A percentile compares a stretch with the other conserved stretches of the same genome.
Conservation (phyloP, 2,329 filamentous ascomycete genomes). For the Diaporthe longicolla region DNA sequence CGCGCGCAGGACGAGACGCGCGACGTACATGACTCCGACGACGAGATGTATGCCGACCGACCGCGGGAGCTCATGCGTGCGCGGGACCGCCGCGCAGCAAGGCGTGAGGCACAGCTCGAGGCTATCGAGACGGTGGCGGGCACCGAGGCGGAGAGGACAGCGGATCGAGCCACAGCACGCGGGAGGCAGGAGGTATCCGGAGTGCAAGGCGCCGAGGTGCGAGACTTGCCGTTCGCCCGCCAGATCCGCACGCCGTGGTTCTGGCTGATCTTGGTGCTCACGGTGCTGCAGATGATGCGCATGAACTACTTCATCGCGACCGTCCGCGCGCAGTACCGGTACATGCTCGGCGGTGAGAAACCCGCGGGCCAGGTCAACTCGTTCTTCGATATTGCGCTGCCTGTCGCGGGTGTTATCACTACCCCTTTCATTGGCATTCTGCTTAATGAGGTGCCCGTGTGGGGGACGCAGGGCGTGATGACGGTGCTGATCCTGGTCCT, state of each 20-base stretch:
- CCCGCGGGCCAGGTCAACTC: constrained; percentile 54
- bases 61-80: constrained; percentile 58
- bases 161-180: constrained; percentile 63
- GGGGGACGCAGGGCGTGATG: constrained; percentile 70
- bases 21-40: constrained; percentile 68
- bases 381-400: constrained; percentile 67
- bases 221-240: constrained; percentile 72
- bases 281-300: constrained; percentile 69
- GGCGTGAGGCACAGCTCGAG: constrained; percentile 69
- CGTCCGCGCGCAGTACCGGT: constrained; percentile 77
- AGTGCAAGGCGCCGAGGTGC: constrained; percentile 78
- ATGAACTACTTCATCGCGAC: constrained; percentile 82
- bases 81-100: constrained; percentile 59
- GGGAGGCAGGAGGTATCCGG: constrained; percentile 72
- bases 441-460: constrained; percentile 76
- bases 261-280: constrained; percentile 77
- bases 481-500: constrained; percentile 72
- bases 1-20: constrained; percentile 53
- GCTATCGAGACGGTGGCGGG: constrained; percentile 76
- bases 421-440: constrained; percentile 81
- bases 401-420: constrained; percentile 76
- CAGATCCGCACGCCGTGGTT: constrained; percentile 82
- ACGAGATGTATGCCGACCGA: constrained; percentile 62
- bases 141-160: constrained; percentile 67
- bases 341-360: constrained; percentile 67